Evolutionary conservation across 441 rosid genomes (phyloP).

Genomic region (Aleurites moluccanus): DNA sequence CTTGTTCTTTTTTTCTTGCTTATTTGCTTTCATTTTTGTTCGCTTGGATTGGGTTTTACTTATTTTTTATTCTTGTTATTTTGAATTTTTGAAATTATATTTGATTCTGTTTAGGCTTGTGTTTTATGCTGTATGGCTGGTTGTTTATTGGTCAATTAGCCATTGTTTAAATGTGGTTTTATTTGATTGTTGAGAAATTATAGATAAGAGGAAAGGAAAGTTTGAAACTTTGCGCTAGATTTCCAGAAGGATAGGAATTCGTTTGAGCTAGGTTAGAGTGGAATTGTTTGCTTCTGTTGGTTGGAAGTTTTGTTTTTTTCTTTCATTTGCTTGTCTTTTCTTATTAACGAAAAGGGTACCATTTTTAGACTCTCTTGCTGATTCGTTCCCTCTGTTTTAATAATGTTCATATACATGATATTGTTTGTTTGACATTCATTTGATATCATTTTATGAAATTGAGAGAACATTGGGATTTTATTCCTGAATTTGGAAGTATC

Average conservation of each 20-base stretch:
- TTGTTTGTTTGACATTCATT: background rate
- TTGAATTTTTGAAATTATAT: background rate
- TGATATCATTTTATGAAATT: background rate
- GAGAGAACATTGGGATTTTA: background rate
- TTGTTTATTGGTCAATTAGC: slow-evolving; percentile 17
- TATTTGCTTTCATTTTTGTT: background rate
- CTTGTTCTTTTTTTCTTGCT: background rate
- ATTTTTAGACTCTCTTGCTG: background rate
- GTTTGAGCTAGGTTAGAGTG: background rate
- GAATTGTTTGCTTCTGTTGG: background rate
- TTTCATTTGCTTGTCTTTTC: background rate
- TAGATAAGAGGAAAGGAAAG: background rate
- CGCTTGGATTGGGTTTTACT: slow-evolving; percentile 7
- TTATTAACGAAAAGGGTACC: background rate
- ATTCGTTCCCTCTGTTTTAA: slow-evolving; percentile 1
- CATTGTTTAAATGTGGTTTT: slow-evolving; percentile 18
- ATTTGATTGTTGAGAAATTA: slow-evolving; percentile 15
- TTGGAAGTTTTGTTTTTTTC: background rate
- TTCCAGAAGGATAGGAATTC: background rate
- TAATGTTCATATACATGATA: background rate
- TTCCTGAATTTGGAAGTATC: background rate
- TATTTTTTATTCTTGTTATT: background rate
- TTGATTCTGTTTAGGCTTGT: background rate
- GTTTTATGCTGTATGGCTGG: slow-evolving; percentile 8
- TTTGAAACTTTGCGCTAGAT: slow-evolving; percentile 10